phyloP scores from a whole-genome alignment of 306 rosid species.

The Rubus parviflorus region DNA sequence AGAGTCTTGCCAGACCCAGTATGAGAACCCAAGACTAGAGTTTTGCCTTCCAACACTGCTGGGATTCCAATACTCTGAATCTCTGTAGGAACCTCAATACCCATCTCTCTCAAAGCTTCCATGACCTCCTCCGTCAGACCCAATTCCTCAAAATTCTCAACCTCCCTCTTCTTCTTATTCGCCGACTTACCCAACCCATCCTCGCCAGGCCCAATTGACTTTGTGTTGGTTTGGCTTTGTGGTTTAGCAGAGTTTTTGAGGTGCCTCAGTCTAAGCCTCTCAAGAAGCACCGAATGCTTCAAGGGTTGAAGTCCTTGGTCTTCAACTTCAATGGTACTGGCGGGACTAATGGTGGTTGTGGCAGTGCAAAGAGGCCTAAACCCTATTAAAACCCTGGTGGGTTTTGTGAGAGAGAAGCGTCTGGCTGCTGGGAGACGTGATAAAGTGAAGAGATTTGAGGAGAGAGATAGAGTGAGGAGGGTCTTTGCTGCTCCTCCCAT shows the following conservation, averaged over 20 bases:
- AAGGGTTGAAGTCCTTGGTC: conserved; percentile 37
- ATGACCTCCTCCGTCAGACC: conserved; percentile 73
- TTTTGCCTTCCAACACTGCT: conserved; percentile 71
- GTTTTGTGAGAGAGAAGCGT: conserved; percentile 42
- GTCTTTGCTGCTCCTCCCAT: conserved; percentile 67
- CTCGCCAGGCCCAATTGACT: conserved; percentile 13
- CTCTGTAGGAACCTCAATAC: conserved; percentile 83
- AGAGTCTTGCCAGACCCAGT: conserved; percentile 97
- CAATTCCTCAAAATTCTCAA: conserved; percentile 62
- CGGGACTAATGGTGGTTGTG: conserved; percentile 24
- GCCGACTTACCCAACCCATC: conserved; percentile 29
- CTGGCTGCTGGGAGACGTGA: conserved; percentile 51
- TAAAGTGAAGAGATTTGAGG: conserved; percentile 34
- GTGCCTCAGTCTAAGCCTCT: conserved; percentile 64
- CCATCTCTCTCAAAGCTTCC: conserved; percentile 74
- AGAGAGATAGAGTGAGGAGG: conserved; percentile 44
- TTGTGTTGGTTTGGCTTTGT: conserved; percentile 16
- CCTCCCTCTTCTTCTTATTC: conserved; percentile 42
- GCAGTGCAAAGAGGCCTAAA: conserved; percentile 63
- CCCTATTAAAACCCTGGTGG: conserved; percentile 36
- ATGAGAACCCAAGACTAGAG: conserved; percentile 92
- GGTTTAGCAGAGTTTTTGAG: conserved; percentile 47
- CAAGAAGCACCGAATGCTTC: conserved; percentile 73
- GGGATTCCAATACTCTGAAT: conserved; percentile 91
- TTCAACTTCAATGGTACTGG: conserved; percentile 11